Evolutionary conservation across 1,284 basidiomycete species (phyloP).

Genomic region (Gomphus bonarii): DNA sequence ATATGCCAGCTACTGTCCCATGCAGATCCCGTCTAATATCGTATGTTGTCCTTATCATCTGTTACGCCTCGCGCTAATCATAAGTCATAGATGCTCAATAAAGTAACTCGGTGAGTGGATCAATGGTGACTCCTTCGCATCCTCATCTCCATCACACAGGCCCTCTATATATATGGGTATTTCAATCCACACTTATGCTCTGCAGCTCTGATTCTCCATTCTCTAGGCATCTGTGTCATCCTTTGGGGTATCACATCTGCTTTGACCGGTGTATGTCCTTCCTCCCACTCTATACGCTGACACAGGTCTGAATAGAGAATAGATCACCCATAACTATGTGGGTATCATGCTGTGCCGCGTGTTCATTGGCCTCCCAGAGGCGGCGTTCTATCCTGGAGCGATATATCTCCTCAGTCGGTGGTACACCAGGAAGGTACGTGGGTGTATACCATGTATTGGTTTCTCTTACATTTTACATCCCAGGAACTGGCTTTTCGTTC

Average conservation of each 20-base stretch:
- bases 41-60: background rate
- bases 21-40: slow-evolving; percentile 12
- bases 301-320: background rate
- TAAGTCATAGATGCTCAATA: background rate
- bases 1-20: slow-evolving; percentile 22
- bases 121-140: background rate
- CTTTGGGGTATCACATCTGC: slow-evolving; percentile 53
- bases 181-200: background rate
- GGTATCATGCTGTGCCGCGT: slow-evolving; percentile 50
- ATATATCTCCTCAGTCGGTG: slow-evolving; percentile 24
- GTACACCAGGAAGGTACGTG: slow-evolving; percentile 23
- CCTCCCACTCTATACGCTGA: background rate
- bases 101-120: slow-evolving; percentile 7
- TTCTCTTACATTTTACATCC: background rate
- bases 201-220: background rate
- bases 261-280: slow-evolving; percentile 41
- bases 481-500: slow-evolving; percentile 61
- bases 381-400: slow-evolving; percentile 19
- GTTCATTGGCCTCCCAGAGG: slow-evolving; percentile 53
- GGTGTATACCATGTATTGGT: background rate
- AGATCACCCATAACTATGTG: slow-evolving; percentile 45
- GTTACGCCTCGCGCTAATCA: background rate
- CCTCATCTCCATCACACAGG: slow-evolving; percentile 17
- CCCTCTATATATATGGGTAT: slow-evolving; percentile 52
- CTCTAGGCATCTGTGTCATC: slow-evolving; percentile 33